Percentiles rank a stretch among this genome's conserved stretches.
Conservation (phyloP, 345 rosid genomes). For the Salix udensis region DNA sequence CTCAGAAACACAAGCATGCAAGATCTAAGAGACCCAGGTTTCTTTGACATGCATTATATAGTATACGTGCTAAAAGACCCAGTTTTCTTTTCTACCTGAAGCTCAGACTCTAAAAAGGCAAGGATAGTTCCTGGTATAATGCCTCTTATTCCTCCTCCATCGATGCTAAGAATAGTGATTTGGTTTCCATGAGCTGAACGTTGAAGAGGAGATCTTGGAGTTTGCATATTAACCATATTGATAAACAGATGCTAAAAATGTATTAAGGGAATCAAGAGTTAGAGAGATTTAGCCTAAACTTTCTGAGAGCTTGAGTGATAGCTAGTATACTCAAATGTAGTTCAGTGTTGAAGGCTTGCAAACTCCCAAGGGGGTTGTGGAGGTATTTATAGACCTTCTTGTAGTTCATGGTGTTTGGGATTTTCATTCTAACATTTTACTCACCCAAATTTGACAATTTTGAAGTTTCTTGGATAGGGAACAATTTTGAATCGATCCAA, state of each 20-base stretch:
- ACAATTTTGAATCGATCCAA: no score
- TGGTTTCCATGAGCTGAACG: slow-evolving; percentile 50
- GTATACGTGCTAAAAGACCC: background rate
- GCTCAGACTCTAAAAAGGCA: slow-evolving; percentile 56
- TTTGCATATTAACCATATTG: background rate
- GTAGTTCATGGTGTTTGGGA: no score
- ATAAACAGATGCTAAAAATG: background rate
- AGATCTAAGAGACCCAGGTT: no score
- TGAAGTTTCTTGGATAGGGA: no score
- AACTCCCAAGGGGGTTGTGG: background rate
- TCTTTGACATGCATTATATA: no score
- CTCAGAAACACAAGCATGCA: no score
- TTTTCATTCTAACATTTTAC: no score
- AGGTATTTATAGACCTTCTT: background rate
- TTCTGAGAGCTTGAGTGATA: background rate
- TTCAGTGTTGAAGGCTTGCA: background rate
- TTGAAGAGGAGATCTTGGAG: slow-evolving; percentile 20
- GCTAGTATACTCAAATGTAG: background rate
- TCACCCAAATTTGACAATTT: background rate
- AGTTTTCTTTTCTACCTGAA: slow-evolving; percentile 44
- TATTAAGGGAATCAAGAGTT: background rate
- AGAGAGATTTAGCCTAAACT: background rate
- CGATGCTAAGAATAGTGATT: slow-evolving; percentile 65
- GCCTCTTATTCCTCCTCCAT: slow-evolving; percentile 83
- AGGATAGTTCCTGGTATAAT: slow-evolving; percentile 61